phyloP scores from a whole-genome alignment of 2,329 filamentous ascomycete genomes.

The Cladosporium sp. region DNA sequence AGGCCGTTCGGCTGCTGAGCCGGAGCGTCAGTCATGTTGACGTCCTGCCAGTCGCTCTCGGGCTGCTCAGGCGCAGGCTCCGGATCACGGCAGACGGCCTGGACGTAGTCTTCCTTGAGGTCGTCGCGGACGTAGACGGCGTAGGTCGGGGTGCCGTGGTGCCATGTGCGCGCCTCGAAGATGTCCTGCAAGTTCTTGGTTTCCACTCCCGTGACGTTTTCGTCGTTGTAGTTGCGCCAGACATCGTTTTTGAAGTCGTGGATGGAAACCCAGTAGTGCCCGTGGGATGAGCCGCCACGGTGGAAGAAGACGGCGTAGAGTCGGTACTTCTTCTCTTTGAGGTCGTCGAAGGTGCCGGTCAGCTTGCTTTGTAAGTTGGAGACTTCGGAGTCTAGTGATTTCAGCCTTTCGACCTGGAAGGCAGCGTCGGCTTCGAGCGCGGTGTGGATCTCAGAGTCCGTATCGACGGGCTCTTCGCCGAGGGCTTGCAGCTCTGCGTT shows the following conservation, averaged over 20 bases:
- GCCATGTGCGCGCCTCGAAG: slow-evolving; percentile 58
- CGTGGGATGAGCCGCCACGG: slow-evolving; percentile 58
- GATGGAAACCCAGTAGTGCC: slow-evolving; percentile 98
- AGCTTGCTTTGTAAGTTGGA: slow-evolving; percentile 47
- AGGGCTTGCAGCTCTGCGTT: slow-evolving; percentile 34
- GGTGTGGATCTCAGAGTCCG: slow-evolving; percentile 39
- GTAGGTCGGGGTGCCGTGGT: slow-evolving; percentile 74
- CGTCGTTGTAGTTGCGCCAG: slow-evolving; percentile 96
- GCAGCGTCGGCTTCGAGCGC: slow-evolving; percentile 44
- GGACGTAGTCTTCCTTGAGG: slow-evolving; percentile 55
- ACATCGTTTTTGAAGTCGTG: slow-evolving; percentile 75
- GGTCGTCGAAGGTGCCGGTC: slow-evolving; percentile 57
- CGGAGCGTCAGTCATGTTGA: slow-evolving; percentile 5
- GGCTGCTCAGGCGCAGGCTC: slow-evolving; percentile 11
- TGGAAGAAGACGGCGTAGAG: slow-evolving; percentile 94
- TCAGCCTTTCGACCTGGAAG: slow-evolving; percentile 45
- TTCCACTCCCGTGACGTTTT: slow-evolving; percentile 63
- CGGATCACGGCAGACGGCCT: slow-evolving; percentile 36
- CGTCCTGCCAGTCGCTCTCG: background rate
- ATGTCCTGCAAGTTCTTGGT: slow-evolving; percentile 53
- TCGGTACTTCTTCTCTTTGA: slow-evolving; percentile 67
- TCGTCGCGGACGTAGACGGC: slow-evolving; percentile 76
- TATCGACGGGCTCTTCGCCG: slow-evolving; percentile 37
- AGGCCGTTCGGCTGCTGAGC: background rate
- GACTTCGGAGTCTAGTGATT: slow-evolving; percentile 37